A percentile compares a stretch with the other conserved stretches of the same genome.
Conservation (phyloP, 2,329 filamentous ascomycete species). For the Ascochyta clinopodiicola region DNA sequence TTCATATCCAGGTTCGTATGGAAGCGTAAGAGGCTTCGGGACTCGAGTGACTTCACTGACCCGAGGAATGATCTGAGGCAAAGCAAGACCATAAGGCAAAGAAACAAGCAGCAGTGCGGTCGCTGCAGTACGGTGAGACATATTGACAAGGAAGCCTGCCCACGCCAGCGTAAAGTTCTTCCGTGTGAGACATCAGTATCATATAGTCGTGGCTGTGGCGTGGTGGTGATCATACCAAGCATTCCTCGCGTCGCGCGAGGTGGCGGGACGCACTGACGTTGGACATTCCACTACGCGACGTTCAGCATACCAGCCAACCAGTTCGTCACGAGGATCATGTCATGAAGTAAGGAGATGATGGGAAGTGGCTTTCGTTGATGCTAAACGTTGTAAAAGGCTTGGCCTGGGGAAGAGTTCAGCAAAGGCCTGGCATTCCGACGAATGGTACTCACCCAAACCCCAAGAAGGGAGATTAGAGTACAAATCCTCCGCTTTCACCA, state of each 20-base stretch:
- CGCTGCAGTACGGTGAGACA: conserved; percentile 23
- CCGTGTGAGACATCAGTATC: conserved; percentile 13
- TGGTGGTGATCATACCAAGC: conserved; percentile 10
- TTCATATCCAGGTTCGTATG: conserved; percentile 1
- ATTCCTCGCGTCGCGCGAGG: conserved; percentile 25
- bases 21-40: conserved; percentile 8
- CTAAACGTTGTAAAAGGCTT: conserved; percentile 10
- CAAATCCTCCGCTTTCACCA: conserved; percentile 1
- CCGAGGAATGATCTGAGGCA: conserved; percentile 15
- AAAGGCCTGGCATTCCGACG: conserved; percentile 1
- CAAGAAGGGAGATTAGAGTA: conserved; percentile 6
- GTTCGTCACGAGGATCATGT: conserved; percentile 19
- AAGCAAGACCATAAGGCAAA: conserved; percentile 19
- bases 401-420: conserved; percentile 6
- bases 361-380: conserved; percentile 12
- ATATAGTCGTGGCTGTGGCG: conserved; percentile 17
- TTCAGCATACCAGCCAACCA: conserved; percentile 15
- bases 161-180: conserved; percentile 17
- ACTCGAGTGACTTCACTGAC: background rate
- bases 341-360: conserved; percentile 19
- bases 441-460: conserved; percentile 5
- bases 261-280: conserved; percentile 11
- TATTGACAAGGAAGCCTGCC: conserved; percentile 20
- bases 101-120: conserved; percentile 26
- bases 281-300: conserved; percentile 24